Percentiles rank a stretch among this genome's conserved stretches.
Conservation (phyloP, 805 yeast species). For the Candida ascalaphidarum region DNA sequence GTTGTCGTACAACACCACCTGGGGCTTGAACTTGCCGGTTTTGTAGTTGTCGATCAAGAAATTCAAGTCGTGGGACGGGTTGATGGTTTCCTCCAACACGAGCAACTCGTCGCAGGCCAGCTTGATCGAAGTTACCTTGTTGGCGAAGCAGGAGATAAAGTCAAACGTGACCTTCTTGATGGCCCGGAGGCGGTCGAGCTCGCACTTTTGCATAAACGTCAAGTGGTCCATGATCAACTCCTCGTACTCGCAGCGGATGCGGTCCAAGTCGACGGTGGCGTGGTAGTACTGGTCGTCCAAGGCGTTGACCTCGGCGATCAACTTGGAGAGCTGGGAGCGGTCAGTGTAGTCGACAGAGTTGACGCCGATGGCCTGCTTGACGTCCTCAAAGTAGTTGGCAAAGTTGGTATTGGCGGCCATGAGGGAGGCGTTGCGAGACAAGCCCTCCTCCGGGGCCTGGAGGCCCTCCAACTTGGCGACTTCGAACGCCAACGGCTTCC, state of each 20-base stretch:
- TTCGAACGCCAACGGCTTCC: conserved; percentile 65
- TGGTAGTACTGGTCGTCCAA: conserved; percentile 45
- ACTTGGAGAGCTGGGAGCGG: conserved; percentile 41
- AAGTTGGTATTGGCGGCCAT: conserved; percentile 5
- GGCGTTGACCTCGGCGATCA: conserved; percentile 47
- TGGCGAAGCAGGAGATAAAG: conserved; percentile 58
- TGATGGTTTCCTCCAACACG: conserved; percentile 60
- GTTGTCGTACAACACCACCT: conserved; percentile 66
- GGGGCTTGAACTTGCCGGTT: conserved; percentile 71
- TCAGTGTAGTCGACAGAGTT: conserved; percentile 36
- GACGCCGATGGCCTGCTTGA: conserved; percentile 39
- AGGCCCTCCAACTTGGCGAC: conserved; percentile 20
- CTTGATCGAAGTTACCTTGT: conserved; percentile 50
- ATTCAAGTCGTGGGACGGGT: conserved; percentile 61
- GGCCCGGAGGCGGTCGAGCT: conserved; percentile 67
- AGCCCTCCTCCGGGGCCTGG: conserved; percentile 7
- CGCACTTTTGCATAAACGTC: conserved; percentile 75
- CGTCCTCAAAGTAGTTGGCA: conserved; percentile 30
- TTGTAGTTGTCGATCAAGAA: conserved; percentile 58
- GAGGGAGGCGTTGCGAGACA: too few relatives aligned
- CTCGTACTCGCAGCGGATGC: conserved; percentile 63
- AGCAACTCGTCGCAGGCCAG: conserved; percentile 52
- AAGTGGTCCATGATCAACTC: conserved; percentile 65
- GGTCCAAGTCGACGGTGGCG: conserved; percentile 53
- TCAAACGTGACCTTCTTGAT: conserved; percentile 69